Evolutionary conservation across 1,139 yeast genomes (phyloP), one percentile per base, ranked within the genome.

Genomic region (Waltiozyma sp.): DNA sequence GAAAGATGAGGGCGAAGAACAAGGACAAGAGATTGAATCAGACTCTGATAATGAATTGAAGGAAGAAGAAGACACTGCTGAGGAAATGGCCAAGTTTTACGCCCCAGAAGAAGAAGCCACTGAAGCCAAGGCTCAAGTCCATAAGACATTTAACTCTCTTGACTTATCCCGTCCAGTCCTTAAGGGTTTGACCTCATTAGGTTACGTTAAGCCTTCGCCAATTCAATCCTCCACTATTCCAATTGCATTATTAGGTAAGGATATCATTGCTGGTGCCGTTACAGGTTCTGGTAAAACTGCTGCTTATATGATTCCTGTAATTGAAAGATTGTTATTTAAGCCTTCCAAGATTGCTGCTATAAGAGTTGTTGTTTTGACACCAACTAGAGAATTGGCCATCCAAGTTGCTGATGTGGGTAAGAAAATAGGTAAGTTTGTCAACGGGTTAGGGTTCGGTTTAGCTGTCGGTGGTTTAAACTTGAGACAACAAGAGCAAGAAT

Each of bases 281-380:
- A 91, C 99, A 3, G 99, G 99, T 68, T 88, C 97, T 33, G 99
- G 99, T 75, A 91, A 91, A 62, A 93, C 99, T 18, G 98, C 97
- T 6, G 98, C 98, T 2, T 91, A 87, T 59, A 80, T 91, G 81
- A 84, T 91, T 45, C 99, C 98, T 16, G 86, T 91, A 37, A 77
- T 93, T 47, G 98, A 93, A 65, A 79, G 98, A 68, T 69, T 91
- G 40, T 66, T 91, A 31, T 91, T 82, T 63, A 84, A 93, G 55
- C 96, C 97, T 10, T 72, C 86, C 42, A 85, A 84, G 56, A 68
- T 83, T 10, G 81, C 96, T 2, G 76, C 94, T 3, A 88, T 97
- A 2, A 74, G 96, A 60, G 98, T 91, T 15, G 73, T 91, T 43
- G 87, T 91, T 3, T 68, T 91, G 47, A 75, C 96, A 0, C 99